These are phyloP conservation scores for Clavariopsis aquatica DNA, from an alignment of 495 filamentous ascomycete genomes.

Conservation along the genomic window DNA sequence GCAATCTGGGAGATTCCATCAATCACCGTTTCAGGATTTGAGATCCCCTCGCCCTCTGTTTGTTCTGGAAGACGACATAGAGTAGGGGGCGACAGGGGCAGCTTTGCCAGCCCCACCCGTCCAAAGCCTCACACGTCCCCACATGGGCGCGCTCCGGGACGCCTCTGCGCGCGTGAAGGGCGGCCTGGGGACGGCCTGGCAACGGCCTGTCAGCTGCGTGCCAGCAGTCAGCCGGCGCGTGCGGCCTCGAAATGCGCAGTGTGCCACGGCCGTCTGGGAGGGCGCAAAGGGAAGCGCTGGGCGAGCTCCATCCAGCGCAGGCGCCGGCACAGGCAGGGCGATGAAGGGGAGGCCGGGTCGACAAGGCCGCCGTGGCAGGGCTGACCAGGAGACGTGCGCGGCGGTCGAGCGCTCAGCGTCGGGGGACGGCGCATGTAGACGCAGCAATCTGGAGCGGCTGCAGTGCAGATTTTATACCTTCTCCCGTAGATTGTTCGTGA, in stretches of 20 bases:
- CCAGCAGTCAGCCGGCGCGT: slow-evolving; percentile 17
- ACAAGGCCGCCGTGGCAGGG: slow-evolving; percentile 10
- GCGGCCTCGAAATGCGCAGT: neutral
- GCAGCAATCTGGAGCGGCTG: slow-evolving; percentile 25
- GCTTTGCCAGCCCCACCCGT: slow-evolving; percentile 21
- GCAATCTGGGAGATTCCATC: slow-evolving; percentile 19
- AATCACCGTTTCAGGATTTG: slow-evolving; percentile 13
- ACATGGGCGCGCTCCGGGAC: slow-evolving; percentile 12
- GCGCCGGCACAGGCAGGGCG: no score
- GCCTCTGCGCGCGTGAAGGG: neutral
- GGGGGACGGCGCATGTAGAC: slow-evolving; percentile 13
- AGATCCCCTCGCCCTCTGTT: slow-evolving; percentile 6
- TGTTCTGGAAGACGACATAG: slow-evolving; percentile 19
- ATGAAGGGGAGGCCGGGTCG: no score
- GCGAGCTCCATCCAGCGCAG: no score
- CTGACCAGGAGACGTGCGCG: neutral
- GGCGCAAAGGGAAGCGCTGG: no score
- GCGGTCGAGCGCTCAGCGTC: neutral
- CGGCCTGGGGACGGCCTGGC: neutral
- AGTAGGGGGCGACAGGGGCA: slow-evolving; percentile 7
- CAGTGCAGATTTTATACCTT: slow-evolving; percentile 21
- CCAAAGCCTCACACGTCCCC: slow-evolving; percentile 19
- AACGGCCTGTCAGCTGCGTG: slow-evolving; percentile 12
- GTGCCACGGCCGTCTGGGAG: no score
- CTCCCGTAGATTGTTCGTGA: slow-evolving; percentile 27